phyloP scores from a whole-genome alignment of 805 yeast species.

The Sugiyamaella americana region DNA sequence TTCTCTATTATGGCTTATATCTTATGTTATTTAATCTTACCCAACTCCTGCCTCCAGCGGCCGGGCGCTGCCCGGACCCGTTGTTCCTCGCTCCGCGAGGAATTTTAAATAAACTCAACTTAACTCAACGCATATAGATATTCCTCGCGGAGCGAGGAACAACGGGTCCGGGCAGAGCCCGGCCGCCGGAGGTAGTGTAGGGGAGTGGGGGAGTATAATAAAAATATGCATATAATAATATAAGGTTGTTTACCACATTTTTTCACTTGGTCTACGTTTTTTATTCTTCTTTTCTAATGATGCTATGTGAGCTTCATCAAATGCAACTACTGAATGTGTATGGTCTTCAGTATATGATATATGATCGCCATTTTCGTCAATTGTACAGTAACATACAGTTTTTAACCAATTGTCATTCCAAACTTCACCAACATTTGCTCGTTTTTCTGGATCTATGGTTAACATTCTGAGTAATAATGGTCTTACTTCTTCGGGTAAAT shows the following conservation, averaged over 20 bases:
- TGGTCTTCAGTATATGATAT: conserved; percentile 50
- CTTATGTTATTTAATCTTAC: too few relatives aligned
- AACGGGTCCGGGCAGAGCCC: too few relatives aligned
- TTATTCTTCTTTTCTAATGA: conserved; percentile 69
- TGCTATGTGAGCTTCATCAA: conserved; percentile 92
- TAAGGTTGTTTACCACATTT: conserved; percentile 29
- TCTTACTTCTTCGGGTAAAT: conserved; percentile 65
- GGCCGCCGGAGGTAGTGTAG: too few relatives aligned
- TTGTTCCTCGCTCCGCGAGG: too few relatives aligned
- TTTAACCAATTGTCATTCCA: conserved; percentile 52
- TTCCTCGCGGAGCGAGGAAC: too few relatives aligned
- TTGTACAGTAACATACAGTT: conserved; percentile 64
- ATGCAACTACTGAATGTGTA: conserved; percentile 83
- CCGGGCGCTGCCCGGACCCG: too few relatives aligned
- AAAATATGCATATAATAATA: too few relatives aligned
- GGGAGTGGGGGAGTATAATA: conserved; percentile 8
- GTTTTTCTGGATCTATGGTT: conserved; percentile 49
- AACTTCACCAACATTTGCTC: conserved; percentile 56
- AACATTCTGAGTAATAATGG: conserved; percentile 63
- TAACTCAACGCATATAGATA: too few relatives aligned
- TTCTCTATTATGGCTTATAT: too few relatives aligned
- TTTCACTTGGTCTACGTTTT: conserved; percentile 48
- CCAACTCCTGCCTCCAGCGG: too few relatives aligned
- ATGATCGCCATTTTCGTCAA: conserved; percentile 22
- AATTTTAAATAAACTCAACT: too few relatives aligned